Base-by-base conservation (phyloP, 164 flowering plant species). In the Stephania yunnanensis region DNA sequence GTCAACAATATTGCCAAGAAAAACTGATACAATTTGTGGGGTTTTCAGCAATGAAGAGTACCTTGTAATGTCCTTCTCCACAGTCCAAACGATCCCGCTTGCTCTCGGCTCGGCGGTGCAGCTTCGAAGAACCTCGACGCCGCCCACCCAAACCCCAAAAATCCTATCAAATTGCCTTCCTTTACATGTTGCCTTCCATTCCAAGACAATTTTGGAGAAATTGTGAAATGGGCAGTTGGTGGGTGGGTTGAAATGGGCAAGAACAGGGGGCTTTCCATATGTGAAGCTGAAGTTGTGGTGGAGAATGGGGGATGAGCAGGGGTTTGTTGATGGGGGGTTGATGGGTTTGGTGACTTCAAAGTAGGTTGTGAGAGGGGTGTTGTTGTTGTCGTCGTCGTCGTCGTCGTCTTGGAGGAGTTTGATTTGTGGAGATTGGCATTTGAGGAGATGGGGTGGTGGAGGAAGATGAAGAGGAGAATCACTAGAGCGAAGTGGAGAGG, bases 111-210 rank as follows among this genome's bases (percentile, higher is more conserved):
- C 99, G 7, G 97, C 99, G 0, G 94, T 90, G 81, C 98, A 95
- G 84, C 97, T 90, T 55, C 99, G 78, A n/a, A 95, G 85, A 74
- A 95, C 78, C 92, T 95, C 98, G 10, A 88, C 97, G 0, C 97
- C 98, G n/a, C 88, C 85, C 4, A 95, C 77, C 99, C 98, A 95
- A 72, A 93, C 86, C 13, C 99, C 98, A 71, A 93, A 93, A 66
- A 93, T 95, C 8, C 99, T 84, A 76, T 95, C 98, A 55, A 88
- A 93, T 76, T 93, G 98, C 68, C 91, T 80, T 29, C 97, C 97
- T 78, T 83, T 85, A 73, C 90, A 83, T 1, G 89, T 84, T 0
- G 99, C 92, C 1, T 75, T 86, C 91, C 89, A 92, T 58, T 95
- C 93, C n/a, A 95, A 84, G 46, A 92, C 89, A 67, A 94, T 83